Percentiles rank a stretch among this genome's conserved stretches.
phyloP scores from a whole-genome alignment of 1,139 yeast species.

The Debaryomycetaceae sp. region DNA sequence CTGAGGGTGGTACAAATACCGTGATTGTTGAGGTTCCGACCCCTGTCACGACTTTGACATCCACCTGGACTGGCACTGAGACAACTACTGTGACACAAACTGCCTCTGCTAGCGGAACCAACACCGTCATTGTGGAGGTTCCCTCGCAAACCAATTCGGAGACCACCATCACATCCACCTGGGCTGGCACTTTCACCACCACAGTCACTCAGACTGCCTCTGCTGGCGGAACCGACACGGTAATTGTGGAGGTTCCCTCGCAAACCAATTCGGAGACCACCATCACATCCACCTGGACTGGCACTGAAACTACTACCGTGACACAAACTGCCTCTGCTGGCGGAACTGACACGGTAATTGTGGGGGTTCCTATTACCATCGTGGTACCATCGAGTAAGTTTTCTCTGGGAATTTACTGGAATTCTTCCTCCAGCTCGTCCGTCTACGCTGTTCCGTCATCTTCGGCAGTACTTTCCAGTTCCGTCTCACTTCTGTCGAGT shows the following conservation, averaged over 20 bases:
- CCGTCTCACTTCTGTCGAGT: no score
- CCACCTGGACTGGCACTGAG: no score
- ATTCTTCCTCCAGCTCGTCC: no score
- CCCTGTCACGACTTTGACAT: no score
- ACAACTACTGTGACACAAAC: conserved; percentile 5
- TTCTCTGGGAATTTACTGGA: no score
- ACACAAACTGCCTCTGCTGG: conserved; percentile 10
- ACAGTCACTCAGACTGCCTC: conserved; percentile 8
- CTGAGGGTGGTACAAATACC: no score
- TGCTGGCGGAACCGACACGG: conserved; percentile 15
- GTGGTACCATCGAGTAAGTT: no score
- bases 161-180: conserved; percentile 7
- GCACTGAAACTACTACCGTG: conserved; percentile 10
- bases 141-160: conserved; percentile 11
- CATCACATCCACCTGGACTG: conserved; percentile 14
- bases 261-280: conserved; percentile 10
- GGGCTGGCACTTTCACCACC: conserved; percentile 6
- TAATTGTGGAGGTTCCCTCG: conserved; percentile 7
- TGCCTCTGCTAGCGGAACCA: conserved; percentile 8
- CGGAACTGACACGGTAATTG: conserved; percentile 7
- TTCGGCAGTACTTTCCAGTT: no score
- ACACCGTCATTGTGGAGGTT: conserved; percentile 13
- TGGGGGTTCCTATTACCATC: no score
- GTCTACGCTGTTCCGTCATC: no score
- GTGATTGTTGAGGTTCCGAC: no score